Evolutionary conservation across 768 basidiomycete species (phyloP), one percentile per base, ranked within the genome.

Genomic region (Pulveroboletus ravenelii): DNA sequence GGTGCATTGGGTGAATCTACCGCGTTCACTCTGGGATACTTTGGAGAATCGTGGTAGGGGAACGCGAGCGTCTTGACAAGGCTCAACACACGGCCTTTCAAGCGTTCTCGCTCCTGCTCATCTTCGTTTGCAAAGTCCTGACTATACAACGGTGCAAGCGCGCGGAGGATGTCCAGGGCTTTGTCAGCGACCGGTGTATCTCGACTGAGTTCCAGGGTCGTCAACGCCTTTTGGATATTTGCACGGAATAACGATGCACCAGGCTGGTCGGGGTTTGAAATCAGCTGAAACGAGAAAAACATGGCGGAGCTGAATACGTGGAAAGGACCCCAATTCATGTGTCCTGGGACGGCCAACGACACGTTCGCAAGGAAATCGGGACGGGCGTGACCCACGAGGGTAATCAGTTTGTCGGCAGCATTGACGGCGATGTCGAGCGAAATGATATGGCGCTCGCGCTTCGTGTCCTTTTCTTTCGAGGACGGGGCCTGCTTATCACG

Each of bases 281-380:
- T 84, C 43, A 91, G 77, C 60, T 91, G 88, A 71, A 90, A 90
- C n/a, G 87, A 86, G 77, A 91, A 89, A 70, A 91, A 91, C 84
- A 91, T 89, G 43, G 87, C 87, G 17, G 89, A 87, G 42, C 84
- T 84, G 72, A 91, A 91, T 58, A 85, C 81, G 62, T 92, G 88
- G 70, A 86, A 87, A 0, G 88, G 86, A 5, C 84, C 84, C 83
- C 87, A 89, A 57, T 81, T 82, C 78, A 91, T 83, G 67, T 92
- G 89, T 3, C 86, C 87, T 31, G 87, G 87, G 8, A 89, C 85
- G 9, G 85, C 80, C 52, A 84, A 70, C 15, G 84, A 77, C 13
- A 80, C 77, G 47, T 82, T 87, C 34, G 80, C 79, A 30, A 88
- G 72, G 65, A 87, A 86, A 62, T 89, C 88, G 1, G 86, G 86